These are phyloP conservation scores for Prunus fruticosa DNA, from an alignment of 306 rosid species.

Conservation along the genomic window DNA sequence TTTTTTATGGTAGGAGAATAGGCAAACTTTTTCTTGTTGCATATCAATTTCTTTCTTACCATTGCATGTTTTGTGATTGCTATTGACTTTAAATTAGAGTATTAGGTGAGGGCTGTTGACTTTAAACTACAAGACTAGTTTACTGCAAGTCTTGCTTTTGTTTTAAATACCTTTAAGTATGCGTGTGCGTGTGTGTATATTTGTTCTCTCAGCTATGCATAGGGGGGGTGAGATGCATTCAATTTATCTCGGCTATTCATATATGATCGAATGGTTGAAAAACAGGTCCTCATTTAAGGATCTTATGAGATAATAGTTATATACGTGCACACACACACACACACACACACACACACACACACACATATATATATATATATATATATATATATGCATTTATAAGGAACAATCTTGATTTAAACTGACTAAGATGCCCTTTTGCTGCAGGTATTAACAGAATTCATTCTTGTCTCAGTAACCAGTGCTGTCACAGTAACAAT, in stretches of 20 bases:
- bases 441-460: conserved; percentile 84
- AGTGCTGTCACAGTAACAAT: conserved; percentile 97
- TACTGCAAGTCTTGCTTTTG: background rate
- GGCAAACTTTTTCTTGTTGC: background rate
- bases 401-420: background rate
- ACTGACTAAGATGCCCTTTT: conserved; percentile 22
- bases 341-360: too few relatives aligned
- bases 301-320: background rate
- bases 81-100: background rate
- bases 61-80: background rate
- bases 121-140: background rate
- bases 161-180: background rate
- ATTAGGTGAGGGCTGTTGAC: background rate
- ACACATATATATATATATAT: too few relatives aligned
- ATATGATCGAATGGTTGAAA: background rate
- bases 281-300: background rate
- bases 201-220: background rate
- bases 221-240: background rate
- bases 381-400: background rate
- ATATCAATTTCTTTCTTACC: background rate
- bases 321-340: background rate
- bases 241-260: background rate
- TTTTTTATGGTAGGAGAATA: conserved; percentile 73
- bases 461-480: conserved; percentile 85
- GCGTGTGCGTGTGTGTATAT: background rate